phyloP scores from a whole-genome alignment of 108 stramenopile species.

The Parietichytrium sp. region DNA sequence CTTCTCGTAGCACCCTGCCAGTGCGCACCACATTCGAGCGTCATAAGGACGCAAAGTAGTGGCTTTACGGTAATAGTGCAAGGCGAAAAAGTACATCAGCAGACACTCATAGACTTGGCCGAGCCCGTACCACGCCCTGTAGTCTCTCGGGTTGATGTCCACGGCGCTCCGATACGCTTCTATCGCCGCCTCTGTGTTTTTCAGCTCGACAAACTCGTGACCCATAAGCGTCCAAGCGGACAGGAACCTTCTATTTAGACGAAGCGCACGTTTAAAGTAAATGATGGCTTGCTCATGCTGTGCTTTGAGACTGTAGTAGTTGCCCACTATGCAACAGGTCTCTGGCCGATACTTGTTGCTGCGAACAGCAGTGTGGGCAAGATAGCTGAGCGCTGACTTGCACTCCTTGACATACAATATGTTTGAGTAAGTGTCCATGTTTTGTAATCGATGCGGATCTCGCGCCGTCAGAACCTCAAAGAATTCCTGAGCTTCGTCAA shows the following conservation, averaged over 20 bases:
- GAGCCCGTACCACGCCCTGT: conserved; percentile 95
- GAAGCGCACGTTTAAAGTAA: conserved; percentile 89
- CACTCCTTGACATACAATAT: conserved; percentile 92
- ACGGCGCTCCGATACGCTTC: conserved; percentile 97
- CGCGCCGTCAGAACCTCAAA: conserved; percentile 69
- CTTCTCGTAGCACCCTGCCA: conserved; percentile 75
- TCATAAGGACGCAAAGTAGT: conserved; percentile 87
- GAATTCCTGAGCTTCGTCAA: conserved; percentile 77
- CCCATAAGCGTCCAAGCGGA: conserved; percentile 97
- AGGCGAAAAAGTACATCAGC: conserved; percentile 86
- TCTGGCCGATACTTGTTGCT: conserved; percentile 89
- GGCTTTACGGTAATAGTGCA: conserved; percentile 92
- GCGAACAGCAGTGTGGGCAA: conserved; percentile 82
- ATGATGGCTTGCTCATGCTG: conserved; percentile 90
- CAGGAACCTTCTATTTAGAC: conserved; percentile 80
- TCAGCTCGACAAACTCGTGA: conserved; percentile 95
- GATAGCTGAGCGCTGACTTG: conserved; percentile 66
- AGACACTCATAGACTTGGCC: conserved; percentile 96
- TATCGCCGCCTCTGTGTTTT: conserved; percentile 90
- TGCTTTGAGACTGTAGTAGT: conserved; percentile 90
- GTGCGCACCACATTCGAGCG: conserved; percentile 97
- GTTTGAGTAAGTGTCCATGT: conserved; percentile 89
- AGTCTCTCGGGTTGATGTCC: conserved; percentile 84
- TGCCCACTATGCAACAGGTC: conserved; percentile 93
- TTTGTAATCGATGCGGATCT: conserved; percentile 82